phyloP scores from a whole-genome alignment of 192 early-diverging fungal species.

The Dissophora globulifera region DNA sequence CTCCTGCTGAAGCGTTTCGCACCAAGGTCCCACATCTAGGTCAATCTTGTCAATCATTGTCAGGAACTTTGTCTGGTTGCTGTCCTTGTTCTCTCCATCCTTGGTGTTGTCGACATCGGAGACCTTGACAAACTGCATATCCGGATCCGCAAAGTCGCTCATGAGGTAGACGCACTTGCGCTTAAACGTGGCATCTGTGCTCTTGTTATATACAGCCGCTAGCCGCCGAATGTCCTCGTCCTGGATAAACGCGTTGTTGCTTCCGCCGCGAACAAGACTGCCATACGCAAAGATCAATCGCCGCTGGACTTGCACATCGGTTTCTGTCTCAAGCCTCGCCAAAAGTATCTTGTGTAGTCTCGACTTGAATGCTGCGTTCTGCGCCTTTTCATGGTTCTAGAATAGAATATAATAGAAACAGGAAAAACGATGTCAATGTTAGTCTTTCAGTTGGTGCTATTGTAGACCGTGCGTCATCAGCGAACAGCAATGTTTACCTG shows the following conservation, averaged over 20 bases:
- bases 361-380: constrained; percentile 25
- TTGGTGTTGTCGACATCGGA: neutral
- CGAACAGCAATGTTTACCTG: constrained; percentile 57
- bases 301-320: constrained; percentile 17
- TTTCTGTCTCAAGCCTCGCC: constrained; percentile 20
- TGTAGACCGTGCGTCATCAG: too few relatives aligned
- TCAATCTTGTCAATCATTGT: neutral
- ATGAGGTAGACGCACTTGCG: constrained; percentile 38
- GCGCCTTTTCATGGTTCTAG: constrained; percentile 43
- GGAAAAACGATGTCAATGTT: neutral
- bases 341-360: constrained; percentile 37
- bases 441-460: neutral
- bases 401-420: neutral
- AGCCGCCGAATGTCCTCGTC: constrained; percentile 28
- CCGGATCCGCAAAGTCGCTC: constrained; percentile 42
- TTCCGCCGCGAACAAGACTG: constrained; percentile 33
- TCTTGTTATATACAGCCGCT: constrained; percentile 21
- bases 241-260: constrained; percentile 12
- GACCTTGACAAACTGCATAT: constrained; percentile 32
- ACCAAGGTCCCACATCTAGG: constrained; percentile 43
- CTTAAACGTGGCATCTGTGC: constrained; percentile 6
- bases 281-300: constrained; percentile 37
- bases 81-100: neutral
- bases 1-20: constrained; percentile 32
- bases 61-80: neutral